Percentiles rank a stretch among this genome's conserved stretches.
phyloP scores from a whole-genome alignment of 768 basidiomycete genomes.

The Coprinopsis strossmayeri region DNA sequence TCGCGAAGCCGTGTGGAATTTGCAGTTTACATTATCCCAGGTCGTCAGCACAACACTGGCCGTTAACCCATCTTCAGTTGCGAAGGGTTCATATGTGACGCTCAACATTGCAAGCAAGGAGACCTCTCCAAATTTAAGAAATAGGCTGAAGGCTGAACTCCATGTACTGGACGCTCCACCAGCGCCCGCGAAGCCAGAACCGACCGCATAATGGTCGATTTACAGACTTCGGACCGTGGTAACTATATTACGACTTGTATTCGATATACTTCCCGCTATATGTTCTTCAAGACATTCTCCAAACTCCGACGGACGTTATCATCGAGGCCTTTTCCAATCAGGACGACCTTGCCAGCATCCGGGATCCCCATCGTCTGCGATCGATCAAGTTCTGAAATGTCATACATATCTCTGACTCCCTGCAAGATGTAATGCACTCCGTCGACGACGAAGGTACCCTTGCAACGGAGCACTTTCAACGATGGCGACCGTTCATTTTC shows the following conservation, averaged over 20 bases:
- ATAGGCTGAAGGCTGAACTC: conserved; percentile 29
- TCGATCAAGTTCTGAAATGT: conserved; percentile 46
- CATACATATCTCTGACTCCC: conserved; percentile 88
- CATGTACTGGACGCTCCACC: conserved; percentile 10
- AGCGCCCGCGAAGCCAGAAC: conserved; percentile 3
- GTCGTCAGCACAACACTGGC: conserved; percentile 67
- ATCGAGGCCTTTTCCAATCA: conserved; percentile 79
- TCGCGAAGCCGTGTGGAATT: background rate
- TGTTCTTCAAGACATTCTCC: conserved; percentile 24
- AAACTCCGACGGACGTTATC: conserved; percentile 51
- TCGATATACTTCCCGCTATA: conserved; percentile 2
- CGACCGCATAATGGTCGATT: background rate
- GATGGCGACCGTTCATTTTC: conserved; percentile 12
- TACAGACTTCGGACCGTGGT: background rate
- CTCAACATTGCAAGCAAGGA: conserved; percentile 29
- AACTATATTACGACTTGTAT: background rate
- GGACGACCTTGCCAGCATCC: conserved; percentile 71
- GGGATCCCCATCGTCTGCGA: conserved; percentile 39
- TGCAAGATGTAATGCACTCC: conserved; percentile 75
- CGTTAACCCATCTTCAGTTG: conserved; percentile 82
- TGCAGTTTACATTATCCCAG: conserved; percentile 30
- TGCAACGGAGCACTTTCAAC: conserved; percentile 76
- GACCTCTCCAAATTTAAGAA: conserved; percentile 19
- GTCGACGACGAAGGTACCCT: conserved; percentile 64
- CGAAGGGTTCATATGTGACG: conserved; percentile 50